phyloP scores from a whole-genome alignment of 805 yeast species.

The Ogataea paraovalis region DNA sequence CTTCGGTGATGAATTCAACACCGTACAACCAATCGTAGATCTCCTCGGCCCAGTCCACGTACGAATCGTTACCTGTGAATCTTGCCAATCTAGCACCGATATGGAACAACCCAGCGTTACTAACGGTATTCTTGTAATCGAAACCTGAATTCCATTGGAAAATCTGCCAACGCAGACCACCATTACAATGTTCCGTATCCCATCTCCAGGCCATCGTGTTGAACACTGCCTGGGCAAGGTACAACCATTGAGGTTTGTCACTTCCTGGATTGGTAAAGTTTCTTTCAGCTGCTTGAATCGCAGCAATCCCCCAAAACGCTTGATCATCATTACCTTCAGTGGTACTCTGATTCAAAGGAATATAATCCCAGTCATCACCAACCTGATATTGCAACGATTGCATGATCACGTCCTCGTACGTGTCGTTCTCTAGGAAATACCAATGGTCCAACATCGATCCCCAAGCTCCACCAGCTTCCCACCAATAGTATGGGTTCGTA shows the following conservation, averaged over 20 bases:
- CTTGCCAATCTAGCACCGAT: conserved; percentile 83
- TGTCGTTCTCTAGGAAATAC: conserved; percentile 63
- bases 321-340: conserved; percentile 98
- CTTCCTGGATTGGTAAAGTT: conserved; percentile 70
- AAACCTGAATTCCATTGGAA: conserved; percentile 93
- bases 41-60: conserved; percentile 67
- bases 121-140: conserved; percentile 84
- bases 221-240: conserved; percentile 82
- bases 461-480: conserved; percentile 98
- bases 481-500: conserved; percentile 91
- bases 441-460: conserved; percentile 81
- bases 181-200: conserved; percentile 71
- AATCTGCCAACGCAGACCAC: conserved; percentile 96
- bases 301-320: conserved; percentile 94
- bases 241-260: conserved; percentile 70
- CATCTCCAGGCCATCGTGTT: conserved; percentile 88
- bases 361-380: conserved; percentile 70
- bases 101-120: conserved; percentile 89
- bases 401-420: conserved; percentile 56
- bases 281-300: conserved; percentile 87
- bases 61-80: conserved; percentile 70
- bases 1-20: conserved; percentile 42
- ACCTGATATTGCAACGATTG: conserved; percentile 69
- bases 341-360: conserved; percentile 83
- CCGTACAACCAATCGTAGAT: conserved; percentile 79